These are phyloP conservation scores for Beauveria bassiana DNA, from an alignment of 2,329 filamentous ascomycete genomes.

Conservation along the genomic window DNA sequence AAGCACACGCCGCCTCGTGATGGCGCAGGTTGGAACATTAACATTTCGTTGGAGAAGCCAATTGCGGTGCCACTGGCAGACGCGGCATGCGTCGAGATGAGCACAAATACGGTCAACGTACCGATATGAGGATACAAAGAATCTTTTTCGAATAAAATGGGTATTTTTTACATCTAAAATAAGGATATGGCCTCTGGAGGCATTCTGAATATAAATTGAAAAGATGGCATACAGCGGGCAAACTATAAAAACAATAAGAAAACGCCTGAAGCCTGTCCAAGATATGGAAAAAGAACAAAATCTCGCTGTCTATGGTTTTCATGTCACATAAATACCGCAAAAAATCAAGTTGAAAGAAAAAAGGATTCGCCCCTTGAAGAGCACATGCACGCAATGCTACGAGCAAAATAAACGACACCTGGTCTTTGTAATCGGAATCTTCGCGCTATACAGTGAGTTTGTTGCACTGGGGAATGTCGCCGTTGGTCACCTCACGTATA, in stretches of 20 bases:
- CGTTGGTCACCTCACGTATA: constrained; percentile 61
- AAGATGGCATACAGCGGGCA: not conserved
- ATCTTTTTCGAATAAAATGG: not conserved
- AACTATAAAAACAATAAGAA: not conserved
- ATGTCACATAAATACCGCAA: constrained; percentile 11
- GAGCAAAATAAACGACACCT: not conserved
- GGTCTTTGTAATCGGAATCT: not conserved
- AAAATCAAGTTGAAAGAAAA: not conserved
- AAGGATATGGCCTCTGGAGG: not conserved
- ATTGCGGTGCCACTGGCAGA: constrained; percentile 67
- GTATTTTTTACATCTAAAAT: not conserved
- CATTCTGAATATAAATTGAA: not conserved
- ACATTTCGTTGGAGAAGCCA: constrained; percentile 61
- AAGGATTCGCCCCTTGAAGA: not conserved
- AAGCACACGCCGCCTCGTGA: constrained; percentile 12
- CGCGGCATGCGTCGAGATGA: constrained; percentile 56
- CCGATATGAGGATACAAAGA: not conserved
- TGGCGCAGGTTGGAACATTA: constrained; percentile 40
- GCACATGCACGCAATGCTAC: not conserved
- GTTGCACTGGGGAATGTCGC: constrained; percentile 60
- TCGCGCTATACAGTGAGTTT: constrained; percentile 22
- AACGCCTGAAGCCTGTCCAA: not conserved
- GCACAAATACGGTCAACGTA: constrained; percentile 18
- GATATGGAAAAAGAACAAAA: not conserved
- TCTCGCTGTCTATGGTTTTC: constrained; percentile 9